Evolutionary conservation across 2,329 filamentous ascomycete genomes (phyloP), one percentile per base, ranked within the genome.

Genomic region (Aspergillus piperis): DNA sequence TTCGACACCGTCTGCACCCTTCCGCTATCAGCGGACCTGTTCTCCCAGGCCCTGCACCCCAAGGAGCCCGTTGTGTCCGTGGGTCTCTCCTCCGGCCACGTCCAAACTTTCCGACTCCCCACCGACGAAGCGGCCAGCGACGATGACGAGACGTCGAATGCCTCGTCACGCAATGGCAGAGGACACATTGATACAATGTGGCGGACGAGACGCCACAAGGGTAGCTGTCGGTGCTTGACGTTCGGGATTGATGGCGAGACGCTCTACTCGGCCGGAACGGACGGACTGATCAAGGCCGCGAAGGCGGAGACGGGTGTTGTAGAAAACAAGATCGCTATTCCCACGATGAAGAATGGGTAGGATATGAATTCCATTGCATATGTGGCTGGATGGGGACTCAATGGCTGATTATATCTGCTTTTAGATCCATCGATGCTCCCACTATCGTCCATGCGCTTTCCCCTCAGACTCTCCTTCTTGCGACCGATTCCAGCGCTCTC

Each of bases 1-100:
- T 91, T 96, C 73, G 92, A 97, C 77, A 96, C 92, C 66, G 85
- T 96, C 66, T 97, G 94, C 82, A 92, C 90, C 25, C 86, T 98
- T 49, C 92, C 93, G 64, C 86, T 98, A 50, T 85, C 86, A 60
- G 86, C 90, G 59, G 95, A 98, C 72, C 83, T 99, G 70, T 98
- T 99, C 79, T 80, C 91, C 1, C 92, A 96, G 76, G 90, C 89
- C 11, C 81, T 96, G 19, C 95, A 99, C 74, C 93, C 95, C 1
- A 85, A 84, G 0, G 87, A 93, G 73, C 91, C 94, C 13, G 80
- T 99, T 54, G 83, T 99, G 63, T 90, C 92, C 0, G 90, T 96
- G 51, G 95, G 95, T 15, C 84, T 97, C 25, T 88, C 90, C 15
- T 89, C 85, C 57, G 94, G 94, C 61, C 91, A 95, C 75, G 92